Percentiles rank a stretch among this genome's conserved stretches.
Conservation (phyloP, 345 rosid genomes). For the Syzygium grande region DNA sequence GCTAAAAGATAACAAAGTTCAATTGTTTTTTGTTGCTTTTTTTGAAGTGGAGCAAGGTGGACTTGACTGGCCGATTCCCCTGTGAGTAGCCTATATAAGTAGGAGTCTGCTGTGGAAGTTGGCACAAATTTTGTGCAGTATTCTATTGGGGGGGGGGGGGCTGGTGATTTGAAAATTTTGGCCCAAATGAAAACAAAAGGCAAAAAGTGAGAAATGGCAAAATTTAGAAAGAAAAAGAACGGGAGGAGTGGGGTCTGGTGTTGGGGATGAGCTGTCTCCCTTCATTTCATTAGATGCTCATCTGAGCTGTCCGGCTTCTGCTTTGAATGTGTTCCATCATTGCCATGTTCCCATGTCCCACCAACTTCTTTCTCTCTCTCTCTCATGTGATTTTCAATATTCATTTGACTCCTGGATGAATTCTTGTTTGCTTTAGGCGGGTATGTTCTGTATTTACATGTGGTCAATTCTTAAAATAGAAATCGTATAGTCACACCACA, state of each 20-base stretch:
- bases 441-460: neutral
- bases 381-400: neutral
- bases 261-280: constrained; percentile 16
- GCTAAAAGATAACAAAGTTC: neutral
- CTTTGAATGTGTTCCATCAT: constrained; percentile 6
- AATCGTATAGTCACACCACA: neutral
- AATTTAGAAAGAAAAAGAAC: neutral
- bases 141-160: neutral
- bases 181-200: neutral
- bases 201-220: neutral
- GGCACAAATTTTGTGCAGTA: neutral
- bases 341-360: constrained; percentile 5
- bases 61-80: neutral
- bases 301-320: constrained; percentile 9
- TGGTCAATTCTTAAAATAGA: neutral
- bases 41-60: neutral
- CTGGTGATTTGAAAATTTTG: neutral
- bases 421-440: neutral
- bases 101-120: neutral
- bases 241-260: neutral
- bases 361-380: neutral
- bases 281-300: constrained; percentile 3
- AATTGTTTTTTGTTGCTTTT: neutral
- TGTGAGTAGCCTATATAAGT: neutral
- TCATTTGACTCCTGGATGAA: neutral